A percentile compares a stretch with the other conserved stretches of the same genome.
Conservation (phyloP, 1,284 basidiomycete genomes). For the Papiliotrema flavescens region DNA sequence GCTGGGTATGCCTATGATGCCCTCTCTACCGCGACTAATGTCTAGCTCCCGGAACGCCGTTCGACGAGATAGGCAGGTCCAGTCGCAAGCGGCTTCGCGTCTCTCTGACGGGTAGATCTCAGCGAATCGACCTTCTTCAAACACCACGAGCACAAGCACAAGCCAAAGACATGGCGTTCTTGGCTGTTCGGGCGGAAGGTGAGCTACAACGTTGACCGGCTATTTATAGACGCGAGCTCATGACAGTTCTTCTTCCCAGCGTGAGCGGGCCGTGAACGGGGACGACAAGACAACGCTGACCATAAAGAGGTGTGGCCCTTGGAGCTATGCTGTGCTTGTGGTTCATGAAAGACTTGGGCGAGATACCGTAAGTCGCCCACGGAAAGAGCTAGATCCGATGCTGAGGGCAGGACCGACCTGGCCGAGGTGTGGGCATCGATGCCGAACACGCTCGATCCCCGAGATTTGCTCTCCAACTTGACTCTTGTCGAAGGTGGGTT, state of each 20-base stretch:
- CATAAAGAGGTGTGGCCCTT: conserved; percentile 15
- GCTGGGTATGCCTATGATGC: conserved; percentile 15
- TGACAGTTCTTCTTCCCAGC: conserved; percentile 23
- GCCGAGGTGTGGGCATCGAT: conserved; percentile 29
- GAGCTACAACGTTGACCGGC: background rate
- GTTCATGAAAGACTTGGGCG: conserved; percentile 21
- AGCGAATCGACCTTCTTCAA: conserved; percentile 28
- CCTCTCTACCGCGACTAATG: background rate
- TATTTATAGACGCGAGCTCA: background rate
- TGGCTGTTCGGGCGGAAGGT: conserved; percentile 30
- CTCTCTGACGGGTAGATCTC: conserved; percentile 19
- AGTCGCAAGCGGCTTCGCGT: background rate
- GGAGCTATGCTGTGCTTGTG: conserved; percentile 16
- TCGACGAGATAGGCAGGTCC: conserved; percentile 42
- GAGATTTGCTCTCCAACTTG: conserved; percentile 39
- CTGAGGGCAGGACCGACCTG: background rate
- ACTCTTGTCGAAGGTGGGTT: conserved; percentile 35
- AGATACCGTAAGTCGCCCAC: conserved; percentile 16
- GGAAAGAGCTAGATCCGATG: background rate
- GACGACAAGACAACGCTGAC: background rate
- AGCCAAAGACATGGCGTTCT: conserved; percentile 15
- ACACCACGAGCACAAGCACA: conserved; percentile 6
- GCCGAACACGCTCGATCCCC: conserved; percentile 31
- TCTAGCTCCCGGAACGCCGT: conserved; percentile 47
- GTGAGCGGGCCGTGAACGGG: conserved; percentile 6